Conservation (phyloP, 2,329 filamentous ascomycete genomes). For the Calonectria honghensis region DNA sequence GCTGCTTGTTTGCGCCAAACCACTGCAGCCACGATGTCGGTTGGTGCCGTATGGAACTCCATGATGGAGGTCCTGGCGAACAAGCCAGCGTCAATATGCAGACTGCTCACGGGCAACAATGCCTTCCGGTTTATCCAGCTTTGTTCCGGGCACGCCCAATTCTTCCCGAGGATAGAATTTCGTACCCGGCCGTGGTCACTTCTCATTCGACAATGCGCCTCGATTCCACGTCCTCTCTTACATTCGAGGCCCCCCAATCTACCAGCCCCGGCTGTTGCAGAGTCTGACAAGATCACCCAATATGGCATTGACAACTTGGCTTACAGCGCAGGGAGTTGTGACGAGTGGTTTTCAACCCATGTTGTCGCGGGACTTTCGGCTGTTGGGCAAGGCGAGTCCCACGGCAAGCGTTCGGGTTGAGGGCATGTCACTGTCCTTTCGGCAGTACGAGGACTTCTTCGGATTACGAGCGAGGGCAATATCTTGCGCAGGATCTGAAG, state of each 20-base stretch:
- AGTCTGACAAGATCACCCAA: background rate
- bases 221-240: conserved; percentile 15
- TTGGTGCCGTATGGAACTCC: background rate
- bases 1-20: background rate
- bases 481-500: background rate
- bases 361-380: background rate
- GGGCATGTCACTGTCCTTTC: background rate
- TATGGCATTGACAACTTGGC: background rate
- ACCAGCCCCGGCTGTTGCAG: background rate
- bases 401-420: background rate
- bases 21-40: background rate
- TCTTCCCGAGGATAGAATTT: background rate
- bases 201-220: background rate
- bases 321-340: background rate
- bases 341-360: background rate
- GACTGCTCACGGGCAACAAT: background rate
- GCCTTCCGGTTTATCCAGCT: conserved; percentile 18
- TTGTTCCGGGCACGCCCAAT: background rate
- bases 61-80: background rate
- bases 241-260: background rate
- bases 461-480: background rate
- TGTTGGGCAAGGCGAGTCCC: background rate
- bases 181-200: background rate
- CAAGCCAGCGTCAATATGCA: background rate
- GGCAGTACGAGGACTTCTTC: conserved; percentile 16